These are phyloP conservation scores for Kwoniella mangroviensis DNA, from an alignment of 768 basidiomycete genomes.

Conservation along the genomic window DNA sequence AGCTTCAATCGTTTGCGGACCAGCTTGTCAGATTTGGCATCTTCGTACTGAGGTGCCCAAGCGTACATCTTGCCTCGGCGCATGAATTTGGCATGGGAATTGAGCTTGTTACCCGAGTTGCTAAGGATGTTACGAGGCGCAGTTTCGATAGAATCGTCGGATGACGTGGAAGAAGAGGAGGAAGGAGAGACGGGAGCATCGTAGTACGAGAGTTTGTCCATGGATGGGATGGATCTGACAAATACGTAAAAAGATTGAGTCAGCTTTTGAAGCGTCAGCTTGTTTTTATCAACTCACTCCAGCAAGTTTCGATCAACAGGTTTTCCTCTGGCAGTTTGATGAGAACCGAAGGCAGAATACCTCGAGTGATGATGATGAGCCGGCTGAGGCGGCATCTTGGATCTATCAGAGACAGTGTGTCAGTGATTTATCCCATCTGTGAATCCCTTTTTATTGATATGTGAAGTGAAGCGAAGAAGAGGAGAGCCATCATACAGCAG, in stretches of 20 bases:
- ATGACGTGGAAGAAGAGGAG: slow-evolving; percentile 15
- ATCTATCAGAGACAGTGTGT: neutral
- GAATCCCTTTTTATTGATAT: neutral
- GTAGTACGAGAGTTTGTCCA: slow-evolving; percentile 44
- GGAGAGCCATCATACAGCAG: slow-evolving; percentile 46
- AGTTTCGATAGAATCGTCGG: slow-evolving; percentile 15
- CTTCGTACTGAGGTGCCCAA: slow-evolving; percentile 56
- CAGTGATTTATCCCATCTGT: neutral
- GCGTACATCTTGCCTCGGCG: slow-evolving; percentile 55
- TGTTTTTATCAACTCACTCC: slow-evolving; percentile 18
- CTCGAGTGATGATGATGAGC: slow-evolving; percentile 10
- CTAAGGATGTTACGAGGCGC: slow-evolving; percentile 25
- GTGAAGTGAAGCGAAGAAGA: neutral
- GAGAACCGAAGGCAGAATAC: neutral
- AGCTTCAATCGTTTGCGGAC: slow-evolving; percentile 43
- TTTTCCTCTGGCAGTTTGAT: neutral
- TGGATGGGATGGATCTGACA: slow-evolving; percentile 43
- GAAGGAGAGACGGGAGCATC: slow-evolving; percentile 36
- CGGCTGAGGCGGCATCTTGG: slow-evolving; percentile 18
- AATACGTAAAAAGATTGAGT: neutral
- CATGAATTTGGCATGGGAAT: slow-evolving; percentile 44
- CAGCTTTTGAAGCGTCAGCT: neutral
- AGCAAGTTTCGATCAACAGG: slow-evolving; percentile 7
- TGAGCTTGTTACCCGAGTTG: slow-evolving; percentile 55
- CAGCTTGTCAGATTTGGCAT: slow-evolving; percentile 34